These are phyloP conservation scores for Botryosphaeria dothidea DNA, from an alignment of 2,329 filamentous ascomycete species.

Conservation along the genomic window DNA sequence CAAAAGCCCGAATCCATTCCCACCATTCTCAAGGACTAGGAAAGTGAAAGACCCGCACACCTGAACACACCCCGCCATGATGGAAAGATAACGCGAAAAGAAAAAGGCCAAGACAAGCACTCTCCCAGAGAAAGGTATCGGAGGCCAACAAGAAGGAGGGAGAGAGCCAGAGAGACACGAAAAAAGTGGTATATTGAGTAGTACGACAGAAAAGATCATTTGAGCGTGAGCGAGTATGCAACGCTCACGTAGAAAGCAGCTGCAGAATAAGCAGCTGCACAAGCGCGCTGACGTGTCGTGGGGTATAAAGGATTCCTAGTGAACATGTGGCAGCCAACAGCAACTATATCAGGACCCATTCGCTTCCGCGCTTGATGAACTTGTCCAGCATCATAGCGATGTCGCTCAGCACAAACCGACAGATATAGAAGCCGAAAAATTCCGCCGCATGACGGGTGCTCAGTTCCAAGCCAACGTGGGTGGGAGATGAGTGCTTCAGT, in stretches of 20 bases:
- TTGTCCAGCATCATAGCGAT: slow-evolving; percentile 86
- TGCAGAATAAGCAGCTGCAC: slow-evolving; percentile 25
- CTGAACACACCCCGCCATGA: background rate
- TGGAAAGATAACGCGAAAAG: background rate
- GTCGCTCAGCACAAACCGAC: slow-evolving; percentile 89
- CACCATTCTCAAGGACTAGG: slow-evolving; percentile 30
- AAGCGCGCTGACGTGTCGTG: slow-evolving; percentile 24
- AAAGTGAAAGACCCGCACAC: slow-evolving; percentile 31
- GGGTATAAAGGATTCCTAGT: slow-evolving; percentile 30
- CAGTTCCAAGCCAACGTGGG: slow-evolving; percentile 91
- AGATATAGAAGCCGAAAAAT: slow-evolving; percentile 97
- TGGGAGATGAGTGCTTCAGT: slow-evolving; percentile 85
- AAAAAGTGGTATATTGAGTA: slow-evolving; percentile 6
- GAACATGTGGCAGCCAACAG: slow-evolving; percentile 27
- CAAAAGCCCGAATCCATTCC: slow-evolving; percentile 27
- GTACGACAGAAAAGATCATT: slow-evolving; percentile 14
- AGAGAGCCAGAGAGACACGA: slow-evolving; percentile 20
- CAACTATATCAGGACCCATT: slow-evolving; percentile 74
- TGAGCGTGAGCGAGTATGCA: background rate
- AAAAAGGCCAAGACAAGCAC: slow-evolving; percentile 17
- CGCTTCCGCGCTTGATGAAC: slow-evolving; percentile 92
- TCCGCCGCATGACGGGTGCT: slow-evolving; percentile 92
- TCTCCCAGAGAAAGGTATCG: slow-evolving; percentile 10
- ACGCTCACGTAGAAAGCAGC: slow-evolving; percentile 17
- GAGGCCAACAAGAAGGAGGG: background rate